A percentile compares a stretch with the other conserved stretches of the same genome.
Conservation (phyloP, 2,329 filamentous ascomycete species). For the Raffaelea ambrosiae region DNA sequence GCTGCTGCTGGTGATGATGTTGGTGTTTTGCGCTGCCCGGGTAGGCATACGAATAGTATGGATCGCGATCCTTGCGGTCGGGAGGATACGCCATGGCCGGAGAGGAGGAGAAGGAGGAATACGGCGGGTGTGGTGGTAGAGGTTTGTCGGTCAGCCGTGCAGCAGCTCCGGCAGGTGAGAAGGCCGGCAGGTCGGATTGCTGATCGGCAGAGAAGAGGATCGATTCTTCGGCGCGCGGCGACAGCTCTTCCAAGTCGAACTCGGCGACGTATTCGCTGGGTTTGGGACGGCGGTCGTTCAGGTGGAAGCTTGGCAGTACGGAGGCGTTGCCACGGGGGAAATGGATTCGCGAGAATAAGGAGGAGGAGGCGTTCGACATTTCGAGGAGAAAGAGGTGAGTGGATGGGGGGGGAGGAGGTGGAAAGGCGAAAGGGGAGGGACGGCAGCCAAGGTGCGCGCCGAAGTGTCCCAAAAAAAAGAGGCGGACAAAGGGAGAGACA, state of each 20-base stretch:
- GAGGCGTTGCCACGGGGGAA: conserved; percentile 14
- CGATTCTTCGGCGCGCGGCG: conserved; percentile 19
- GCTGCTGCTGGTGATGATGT: background rate
- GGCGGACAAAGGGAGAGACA: too few species aligned
- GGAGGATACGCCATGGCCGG: background rate
- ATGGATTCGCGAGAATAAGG: conserved; percentile 22
- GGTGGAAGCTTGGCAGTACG: conserved; percentile 20
- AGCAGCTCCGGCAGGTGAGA: too few species aligned
- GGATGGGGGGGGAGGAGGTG: too few species aligned
- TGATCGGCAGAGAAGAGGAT: conserved; percentile 9
- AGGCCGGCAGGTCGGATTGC: conserved; percentile 7
- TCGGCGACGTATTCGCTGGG: conserved; percentile 27
- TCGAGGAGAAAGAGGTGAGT: too few species aligned
- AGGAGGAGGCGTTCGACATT: conserved; percentile 15
- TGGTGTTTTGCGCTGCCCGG: background rate
- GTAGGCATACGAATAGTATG: conserved; percentile 9
- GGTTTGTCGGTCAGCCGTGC: too few species aligned
- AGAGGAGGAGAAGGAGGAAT: conserved; percentile 1
- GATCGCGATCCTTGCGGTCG: conserved; percentile 3
- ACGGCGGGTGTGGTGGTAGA: too few species aligned
- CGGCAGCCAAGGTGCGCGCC: too few species aligned
- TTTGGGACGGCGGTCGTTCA: conserved; percentile 15
- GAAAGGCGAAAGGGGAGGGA: too few species aligned
- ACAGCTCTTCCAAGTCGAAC: conserved; percentile 23
- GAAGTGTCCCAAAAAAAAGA: too few species aligned